These are phyloP conservation scores for Sclerotinia minor DNA, from an alignment of 2,329 filamentous ascomycete genomes.

Conservation along the genomic window DNA sequence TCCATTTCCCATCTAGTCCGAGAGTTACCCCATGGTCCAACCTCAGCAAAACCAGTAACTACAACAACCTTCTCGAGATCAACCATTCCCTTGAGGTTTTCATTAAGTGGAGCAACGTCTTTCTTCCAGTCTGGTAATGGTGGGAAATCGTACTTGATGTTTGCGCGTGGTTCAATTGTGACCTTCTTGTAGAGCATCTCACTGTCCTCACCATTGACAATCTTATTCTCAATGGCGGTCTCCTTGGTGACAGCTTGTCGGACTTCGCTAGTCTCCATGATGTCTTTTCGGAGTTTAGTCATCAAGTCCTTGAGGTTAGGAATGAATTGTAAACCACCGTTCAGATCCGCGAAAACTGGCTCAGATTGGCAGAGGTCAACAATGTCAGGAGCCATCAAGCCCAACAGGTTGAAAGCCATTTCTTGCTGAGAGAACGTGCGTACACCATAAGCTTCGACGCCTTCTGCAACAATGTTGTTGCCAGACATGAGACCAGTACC, in stretches of 20 bases:
- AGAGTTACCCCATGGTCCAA: conserved; percentile 98
- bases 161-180: conserved; percentile 87
- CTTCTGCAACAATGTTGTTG: conserved; percentile 97
- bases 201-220: conserved; percentile 90
- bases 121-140: conserved; percentile 85
- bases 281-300: conserved; percentile 89
- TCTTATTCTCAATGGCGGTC: conserved; percentile 93
- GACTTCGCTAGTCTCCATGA: conserved; percentile 92
- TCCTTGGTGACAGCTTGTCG: conserved; percentile 93
- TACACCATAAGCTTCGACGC: conserved; percentile 93
- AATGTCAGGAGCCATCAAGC: conserved; percentile 90
- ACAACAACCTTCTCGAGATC: conserved; percentile 98
- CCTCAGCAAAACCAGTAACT: conserved; percentile 92
- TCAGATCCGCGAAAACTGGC: conserved; percentile 95
- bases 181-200: conserved; percentile 95
- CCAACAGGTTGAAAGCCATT: conserved; percentile 98
- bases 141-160: conserved; percentile 98
- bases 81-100: conserved; percentile 92
- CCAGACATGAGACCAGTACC: conserved; percentile 97
- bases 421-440: conserved; percentile 99
- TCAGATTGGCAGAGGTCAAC: conserved; percentile 94
- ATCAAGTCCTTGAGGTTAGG: conserved; percentile 93
- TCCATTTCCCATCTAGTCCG: conserved; percentile 99
- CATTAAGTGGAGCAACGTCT: conserved; percentile 86
- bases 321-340: conserved; percentile 96